Evolutionary conservation across 441 rosid species (phyloP).

Genomic region (Dalechampia spathulata): DNA sequence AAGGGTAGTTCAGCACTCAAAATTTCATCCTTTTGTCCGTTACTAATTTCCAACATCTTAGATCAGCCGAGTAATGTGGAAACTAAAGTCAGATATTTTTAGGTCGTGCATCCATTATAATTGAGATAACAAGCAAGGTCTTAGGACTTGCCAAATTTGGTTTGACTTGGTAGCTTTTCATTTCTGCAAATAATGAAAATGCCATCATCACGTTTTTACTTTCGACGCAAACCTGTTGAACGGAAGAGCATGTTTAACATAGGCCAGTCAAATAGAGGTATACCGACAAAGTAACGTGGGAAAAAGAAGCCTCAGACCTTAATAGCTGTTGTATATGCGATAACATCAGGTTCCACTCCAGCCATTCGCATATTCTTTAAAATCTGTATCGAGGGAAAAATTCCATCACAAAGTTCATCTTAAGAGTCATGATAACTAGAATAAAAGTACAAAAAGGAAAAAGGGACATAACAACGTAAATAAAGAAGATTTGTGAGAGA

Average conservation of each 20-base stretch:
- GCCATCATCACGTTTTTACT: conserved; percentile 53
- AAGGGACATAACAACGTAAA: not conserved
- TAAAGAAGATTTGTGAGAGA: not conserved
- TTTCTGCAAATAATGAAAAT: conserved; percentile 72
- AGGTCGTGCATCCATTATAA: not conserved
- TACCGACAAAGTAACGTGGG: not conserved
- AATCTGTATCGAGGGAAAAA: conserved; percentile 59
- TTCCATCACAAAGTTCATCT: conserved; percentile 4
- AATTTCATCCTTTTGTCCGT: not conserved
- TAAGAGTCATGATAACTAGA: not conserved
- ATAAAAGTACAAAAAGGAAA: not conserved
- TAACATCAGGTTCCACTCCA: conserved; percentile 78
- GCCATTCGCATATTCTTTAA: conserved; percentile 61
- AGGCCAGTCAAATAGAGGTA: not conserved
- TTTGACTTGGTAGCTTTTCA: conserved; percentile 61
- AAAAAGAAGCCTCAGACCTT: conserved; percentile 44
- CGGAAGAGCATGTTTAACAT: conserved; percentile 18
- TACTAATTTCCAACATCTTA: not conserved
- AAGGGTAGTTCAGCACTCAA: not conserved
- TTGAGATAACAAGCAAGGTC: not conserved
- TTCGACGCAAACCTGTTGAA: conserved; percentile 61
- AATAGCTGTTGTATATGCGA: conserved; percentile 86
- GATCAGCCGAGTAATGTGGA: not conserved
- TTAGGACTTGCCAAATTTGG: conserved; percentile 63
- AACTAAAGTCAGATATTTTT: too few relatives aligned